phyloP scores from a whole-genome alignment of 2,329 filamentous ascomycete genomes.

The Diaporthe amygdali region DNA sequence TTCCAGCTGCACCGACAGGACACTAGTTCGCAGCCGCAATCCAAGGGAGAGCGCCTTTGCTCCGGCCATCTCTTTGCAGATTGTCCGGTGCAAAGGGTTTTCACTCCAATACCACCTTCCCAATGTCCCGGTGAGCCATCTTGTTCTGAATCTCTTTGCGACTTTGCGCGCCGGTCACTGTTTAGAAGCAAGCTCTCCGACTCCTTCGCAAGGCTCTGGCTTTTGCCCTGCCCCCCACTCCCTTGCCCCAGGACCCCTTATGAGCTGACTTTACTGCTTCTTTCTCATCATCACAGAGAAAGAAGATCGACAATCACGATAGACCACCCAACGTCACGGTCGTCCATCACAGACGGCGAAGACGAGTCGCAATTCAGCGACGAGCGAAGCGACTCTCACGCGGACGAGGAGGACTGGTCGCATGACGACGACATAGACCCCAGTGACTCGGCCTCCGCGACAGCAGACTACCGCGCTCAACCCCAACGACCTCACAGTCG shows the following conservation, averaged over 20 bases:
- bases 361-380: conserved; percentile 44
- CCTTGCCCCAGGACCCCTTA: background rate
- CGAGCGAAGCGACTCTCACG: conserved; percentile 38
- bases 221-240: background rate
- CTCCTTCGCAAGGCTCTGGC: background rate
- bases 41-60: conserved; percentile 40
- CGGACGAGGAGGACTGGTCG: conserved; percentile 41
- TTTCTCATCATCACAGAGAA: conserved; percentile 13
- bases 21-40: background rate
- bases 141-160: background rate
- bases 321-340: conserved; percentile 38
- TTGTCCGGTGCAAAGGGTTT: conserved; percentile 53
- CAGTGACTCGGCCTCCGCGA: conserved; percentile 62
- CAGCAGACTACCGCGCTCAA: conserved; percentile 39
- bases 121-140: conserved; percentile 37
- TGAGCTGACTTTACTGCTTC: conserved; percentile 2
- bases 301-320: conserved; percentile 27
- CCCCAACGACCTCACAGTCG: conserved; percentile 34
- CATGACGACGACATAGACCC: conserved; percentile 58
- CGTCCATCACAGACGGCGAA: conserved; percentile 44
- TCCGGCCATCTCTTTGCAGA: conserved; percentile 50
- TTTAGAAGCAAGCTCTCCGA: background rate
- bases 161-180: background rate
- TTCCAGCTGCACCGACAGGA: conserved; percentile 14
- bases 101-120: conserved; percentile 33